Evolutionary conservation across 2,329 filamentous ascomycete genomes (phyloP), one percentile per base, ranked within the genome.

Genomic region (Pseudocercospora vitis): DNA sequence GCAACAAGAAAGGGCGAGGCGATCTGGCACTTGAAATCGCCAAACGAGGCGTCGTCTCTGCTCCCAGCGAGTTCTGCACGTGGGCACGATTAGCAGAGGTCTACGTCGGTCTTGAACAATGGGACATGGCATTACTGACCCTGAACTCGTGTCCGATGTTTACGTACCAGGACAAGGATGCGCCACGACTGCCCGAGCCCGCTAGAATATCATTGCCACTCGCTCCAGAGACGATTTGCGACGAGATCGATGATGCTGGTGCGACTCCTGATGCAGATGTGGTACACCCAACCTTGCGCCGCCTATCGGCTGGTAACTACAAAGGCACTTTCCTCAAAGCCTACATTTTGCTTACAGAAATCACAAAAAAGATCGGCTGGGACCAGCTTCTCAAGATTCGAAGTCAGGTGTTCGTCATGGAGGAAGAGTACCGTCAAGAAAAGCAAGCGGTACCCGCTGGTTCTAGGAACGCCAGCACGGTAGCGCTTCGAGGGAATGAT

Each of bases 131-230:
- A 0, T 81, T 99, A 19, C 85, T 95, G 4, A 97, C 94, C 3
- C 80, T 99, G 48, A 99, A 99, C 74, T 99, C 94, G 14, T 99
- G 94, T 71, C 94, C 94, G 7, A 99, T 99, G 94, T 99, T 99
- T 72, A 99, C 94, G 5, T 97, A 99, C 72, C 94, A 97, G 73
- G 94, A 99, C 73, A 97, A 96, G 72, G 94, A 99, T 70, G 87
- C 91, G 4, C 94, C 94, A 3, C 76, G 94, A 55, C 92, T 97
- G 87, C 94, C 94, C 1, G 91, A 96, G 67, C 91, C 94, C 0
- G 87, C 88, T 64, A 88, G 91, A 52, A 88, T 97, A 35, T 84
- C 88, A 63, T 81, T 99, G 11, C 94, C 94, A 0, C 88, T 92
- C 12, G 80, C 97, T 48, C 81, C 88, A 0, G 94, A 97, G 71